phyloP scores from a whole-genome alignment of 2,329 filamentous ascomycete species.

The Aspergillus oerlinghausenensis region DNA sequence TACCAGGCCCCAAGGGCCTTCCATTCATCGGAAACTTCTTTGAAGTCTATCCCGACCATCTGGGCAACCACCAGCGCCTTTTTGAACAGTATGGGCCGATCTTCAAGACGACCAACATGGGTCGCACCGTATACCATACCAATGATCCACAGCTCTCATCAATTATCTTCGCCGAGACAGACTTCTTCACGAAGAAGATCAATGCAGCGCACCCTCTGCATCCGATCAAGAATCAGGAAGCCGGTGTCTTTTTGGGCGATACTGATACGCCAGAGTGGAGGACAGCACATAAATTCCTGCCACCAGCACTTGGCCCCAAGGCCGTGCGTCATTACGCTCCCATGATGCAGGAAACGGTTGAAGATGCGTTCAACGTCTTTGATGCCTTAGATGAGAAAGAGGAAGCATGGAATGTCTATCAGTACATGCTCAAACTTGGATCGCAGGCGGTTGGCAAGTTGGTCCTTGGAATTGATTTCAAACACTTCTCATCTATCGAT shows the following conservation, averaged over 20 bases:
- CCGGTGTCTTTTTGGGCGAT: constrained; percentile 31
- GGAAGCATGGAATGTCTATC: constrained; percentile 46
- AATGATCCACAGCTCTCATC: constrained; percentile 47
- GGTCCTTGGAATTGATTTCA: constrained; percentile 41
- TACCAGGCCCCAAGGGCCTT: constrained; percentile 19
- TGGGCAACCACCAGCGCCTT: constrained; percentile 53
- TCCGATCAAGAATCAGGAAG: constrained; percentile 22
- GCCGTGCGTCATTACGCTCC: constrained; percentile 59
- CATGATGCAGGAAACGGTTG: constrained; percentile 53
- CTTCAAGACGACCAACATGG: constrained; percentile 51
- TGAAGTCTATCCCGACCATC: constrained; percentile 54
- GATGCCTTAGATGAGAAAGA: constrained; percentile 46
- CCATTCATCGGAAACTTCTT: constrained; percentile 50
- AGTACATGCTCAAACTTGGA: constrained; percentile 48
- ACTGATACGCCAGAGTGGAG: constrained; percentile 31
- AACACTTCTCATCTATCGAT: constrained; percentile 42
- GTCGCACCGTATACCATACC: constrained; percentile 47
- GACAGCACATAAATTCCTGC: constrained; percentile 57
- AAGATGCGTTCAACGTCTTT: constrained; percentile 47
- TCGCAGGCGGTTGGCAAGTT: constrained; percentile 44
- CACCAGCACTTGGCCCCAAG: constrained; percentile 55
- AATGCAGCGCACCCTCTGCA: constrained; percentile 29
- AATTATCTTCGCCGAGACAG: constrained; percentile 46
- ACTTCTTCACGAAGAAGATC: constrained; percentile 53
- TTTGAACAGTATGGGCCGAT: constrained; percentile 52